Evolutionary conservation across 164 flowering plant genomes (phyloP), one percentile per base, ranked within the genome.

Genomic region (Vitis amurensis): DNA sequence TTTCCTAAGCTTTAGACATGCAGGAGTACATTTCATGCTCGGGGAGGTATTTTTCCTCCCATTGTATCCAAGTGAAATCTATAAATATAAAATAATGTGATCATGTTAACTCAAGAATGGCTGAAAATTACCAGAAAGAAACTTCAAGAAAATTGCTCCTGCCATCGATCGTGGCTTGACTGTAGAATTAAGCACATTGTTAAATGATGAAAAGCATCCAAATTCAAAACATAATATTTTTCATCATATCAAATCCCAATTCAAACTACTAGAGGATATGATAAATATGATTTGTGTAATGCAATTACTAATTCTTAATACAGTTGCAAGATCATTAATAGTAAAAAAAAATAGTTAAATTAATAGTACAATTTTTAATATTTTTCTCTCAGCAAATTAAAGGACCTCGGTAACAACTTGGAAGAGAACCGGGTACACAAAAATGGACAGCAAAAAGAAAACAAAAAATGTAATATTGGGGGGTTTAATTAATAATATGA

Each of bases 131-230:
- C 98, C 98, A 77, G 96, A 66, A 73, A 91, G 91, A 70, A 88
- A 83, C 77, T 89, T 93, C 81, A 87, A 80, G 78, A 93, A 93
- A 50, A 81, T 83, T 66, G 91, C 94, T 67, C 96, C 96, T 8
- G 82, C 85, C 69, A 86, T 50, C 19, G 89, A 77, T 55, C 91
- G 75, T 65, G 97, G 97, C 70, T 91, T 91, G 29, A 84, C 97
- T 94, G 93, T 63, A 76, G 19, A 62, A 8, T 58, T 13, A 11
- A 63, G 29, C 44, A 55, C 50, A 47, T 19, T 13, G 68, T 74
- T 61, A 52, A 29, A 15, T 61, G 51, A 68, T 15, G 31, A 30
- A 19, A 16, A 49, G 31, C 47, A 56, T 71, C 47, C 55, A 52
- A 17, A 15, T 47, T 9, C 65, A 11, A 53, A 53, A 53, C 55